Evolutionary conservation across 768 basidiomycete species (phyloP).

Genomic region (Peribolospora baueri): DNA sequence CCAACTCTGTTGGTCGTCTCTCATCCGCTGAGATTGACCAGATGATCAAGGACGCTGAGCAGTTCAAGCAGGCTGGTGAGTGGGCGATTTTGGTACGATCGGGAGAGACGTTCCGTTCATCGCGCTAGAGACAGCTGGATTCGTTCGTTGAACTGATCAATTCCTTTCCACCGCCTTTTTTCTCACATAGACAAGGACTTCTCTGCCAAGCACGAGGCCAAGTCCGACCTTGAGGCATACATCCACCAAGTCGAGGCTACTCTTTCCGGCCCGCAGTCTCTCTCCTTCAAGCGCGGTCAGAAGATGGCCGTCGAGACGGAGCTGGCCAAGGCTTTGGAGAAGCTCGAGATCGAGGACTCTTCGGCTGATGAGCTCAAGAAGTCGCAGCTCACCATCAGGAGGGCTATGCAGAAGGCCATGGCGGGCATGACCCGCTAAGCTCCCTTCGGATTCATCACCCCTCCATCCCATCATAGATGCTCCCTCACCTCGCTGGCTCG

Average conservation of each 20-base stretch:
- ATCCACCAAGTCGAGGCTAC: constrained; percentile 90
- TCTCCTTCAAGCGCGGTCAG: constrained; percentile 52
- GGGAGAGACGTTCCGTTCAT: neutral
- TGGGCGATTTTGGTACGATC: constrained; percentile 18
- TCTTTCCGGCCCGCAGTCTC: neutral
- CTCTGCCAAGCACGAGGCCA: constrained; percentile 90
- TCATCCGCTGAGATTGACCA: constrained; percentile 95
- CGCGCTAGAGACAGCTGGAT: no score
- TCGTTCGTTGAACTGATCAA: no score
- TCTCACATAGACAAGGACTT: constrained; percentile 46
- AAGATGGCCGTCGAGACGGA: constrained; percentile 86
- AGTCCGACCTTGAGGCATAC: constrained; percentile 82
- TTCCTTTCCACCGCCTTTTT: constrained; percentile 3
- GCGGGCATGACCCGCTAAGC: neutral
- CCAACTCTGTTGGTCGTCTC: constrained; percentile 97
- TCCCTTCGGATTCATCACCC: no score
- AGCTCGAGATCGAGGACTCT: constrained; percentile 91
- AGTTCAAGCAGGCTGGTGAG: constrained; percentile 58
- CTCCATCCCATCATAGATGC: no score
- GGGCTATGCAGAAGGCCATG: constrained; percentile 80
- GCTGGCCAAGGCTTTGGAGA: constrained; percentile 92
- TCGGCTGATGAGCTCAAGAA: constrained; percentile 84
- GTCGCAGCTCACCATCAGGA: constrained; percentile 81
- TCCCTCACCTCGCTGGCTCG: no score
- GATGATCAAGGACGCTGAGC: constrained; percentile 99